These are phyloP conservation scores for Crithidia fasciculata DNA, from an alignment of 208 protist genomes.

Conservation along the genomic window DNA sequence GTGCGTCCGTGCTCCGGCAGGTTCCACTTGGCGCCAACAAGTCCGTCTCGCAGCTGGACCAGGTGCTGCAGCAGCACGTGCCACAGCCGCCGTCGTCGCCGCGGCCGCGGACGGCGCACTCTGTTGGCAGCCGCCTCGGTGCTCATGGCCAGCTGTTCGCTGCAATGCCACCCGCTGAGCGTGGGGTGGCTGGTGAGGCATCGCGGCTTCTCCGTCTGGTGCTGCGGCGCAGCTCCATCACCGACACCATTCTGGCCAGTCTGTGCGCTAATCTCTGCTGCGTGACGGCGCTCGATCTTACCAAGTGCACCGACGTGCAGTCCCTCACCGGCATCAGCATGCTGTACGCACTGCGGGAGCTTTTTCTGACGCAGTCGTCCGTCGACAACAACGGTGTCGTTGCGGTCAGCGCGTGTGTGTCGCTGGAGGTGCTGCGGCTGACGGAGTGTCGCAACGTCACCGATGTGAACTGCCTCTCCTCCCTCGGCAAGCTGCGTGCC, in stretches of 20 bases:
- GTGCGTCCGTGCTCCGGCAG: too few relatives aligned
- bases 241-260: slow-evolving; percentile 22
- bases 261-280: slow-evolving; percentile 17
- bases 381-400: slow-evolving; percentile 54
- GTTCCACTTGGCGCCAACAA: neutral
- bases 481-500: slow-evolving; percentile 41
- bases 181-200: neutral
- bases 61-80: slow-evolving; percentile 30
- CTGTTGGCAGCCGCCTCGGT: neutral
- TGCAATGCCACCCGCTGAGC: too few relatives aligned
- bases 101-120: slow-evolving; percentile 20
- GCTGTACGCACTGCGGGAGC: slow-evolving; percentile 36
- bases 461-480: slow-evolving; percentile 51
- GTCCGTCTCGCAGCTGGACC: slow-evolving; percentile 5
- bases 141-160: too few relatives aligned
- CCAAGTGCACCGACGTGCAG: slow-evolving; percentile 49
- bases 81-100: slow-evolving; percentile 23
- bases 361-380: slow-evolving; percentile 36
- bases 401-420: slow-evolving; percentile 38
- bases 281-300: slow-evolving; percentile 52
- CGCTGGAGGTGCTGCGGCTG: slow-evolving; percentile 54
- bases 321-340: slow-evolving; percentile 36
- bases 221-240: slow-evolving; percentile 26
- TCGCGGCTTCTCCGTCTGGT: slow-evolving; percentile 19
- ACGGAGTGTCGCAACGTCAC: slow-evolving; percentile 60